phyloP scores from a whole-genome alignment of 2,329 filamentous ascomycete genomes.

The Ascochyta lentis region DNA sequence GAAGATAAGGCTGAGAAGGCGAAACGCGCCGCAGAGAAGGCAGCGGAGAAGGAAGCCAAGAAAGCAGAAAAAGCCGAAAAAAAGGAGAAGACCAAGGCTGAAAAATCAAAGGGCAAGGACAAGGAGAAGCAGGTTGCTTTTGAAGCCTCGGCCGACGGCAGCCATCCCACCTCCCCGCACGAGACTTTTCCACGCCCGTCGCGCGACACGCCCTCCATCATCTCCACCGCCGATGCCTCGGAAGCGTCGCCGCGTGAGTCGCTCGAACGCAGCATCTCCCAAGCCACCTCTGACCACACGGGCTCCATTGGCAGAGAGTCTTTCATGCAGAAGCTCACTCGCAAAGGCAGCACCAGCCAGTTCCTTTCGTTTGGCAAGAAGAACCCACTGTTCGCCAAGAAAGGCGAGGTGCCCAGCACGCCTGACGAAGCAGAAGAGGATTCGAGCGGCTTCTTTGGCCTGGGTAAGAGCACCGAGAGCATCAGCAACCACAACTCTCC shows the following conservation, averaged over 20 bases:
- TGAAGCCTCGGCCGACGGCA: conserved; percentile 27
- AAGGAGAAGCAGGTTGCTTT: conserved; percentile 38
- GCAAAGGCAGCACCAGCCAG: conserved; percentile 56
- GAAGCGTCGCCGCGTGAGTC: conserved; percentile 49
- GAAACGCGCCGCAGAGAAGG: conserved; percentile 39
- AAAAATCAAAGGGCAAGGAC: conserved; percentile 44
- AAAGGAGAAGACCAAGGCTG: conserved; percentile 48
- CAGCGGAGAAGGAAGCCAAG: conserved; percentile 48
- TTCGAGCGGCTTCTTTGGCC: conserved; percentile 27
- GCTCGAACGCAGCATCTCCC: conserved; percentile 49
- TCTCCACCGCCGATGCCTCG: conserved; percentile 48
- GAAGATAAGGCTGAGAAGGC: conserved; percentile 45
- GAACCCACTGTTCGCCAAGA: conserved; percentile 40
- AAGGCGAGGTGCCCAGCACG: conserved; percentile 42
- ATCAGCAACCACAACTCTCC: conserved; percentile 44
- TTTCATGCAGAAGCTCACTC: conserved; percentile 58
- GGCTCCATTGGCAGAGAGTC: conserved; percentile 51
- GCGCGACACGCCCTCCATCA: conserved; percentile 51
- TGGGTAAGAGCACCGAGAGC: conserved; percentile 37
- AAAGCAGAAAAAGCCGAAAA: conserved; percentile 45
- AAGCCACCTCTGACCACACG: conserved; percentile 45
- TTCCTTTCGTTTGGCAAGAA: conserved; percentile 53
- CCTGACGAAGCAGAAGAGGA: conserved; percentile 51
- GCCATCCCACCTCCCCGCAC: conserved; percentile 34
- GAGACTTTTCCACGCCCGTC: conserved; percentile 46